phyloP scores from a whole-genome alignment of 2,329 filamentous ascomycete species.

The Stemphylium vesicarium region DNA sequence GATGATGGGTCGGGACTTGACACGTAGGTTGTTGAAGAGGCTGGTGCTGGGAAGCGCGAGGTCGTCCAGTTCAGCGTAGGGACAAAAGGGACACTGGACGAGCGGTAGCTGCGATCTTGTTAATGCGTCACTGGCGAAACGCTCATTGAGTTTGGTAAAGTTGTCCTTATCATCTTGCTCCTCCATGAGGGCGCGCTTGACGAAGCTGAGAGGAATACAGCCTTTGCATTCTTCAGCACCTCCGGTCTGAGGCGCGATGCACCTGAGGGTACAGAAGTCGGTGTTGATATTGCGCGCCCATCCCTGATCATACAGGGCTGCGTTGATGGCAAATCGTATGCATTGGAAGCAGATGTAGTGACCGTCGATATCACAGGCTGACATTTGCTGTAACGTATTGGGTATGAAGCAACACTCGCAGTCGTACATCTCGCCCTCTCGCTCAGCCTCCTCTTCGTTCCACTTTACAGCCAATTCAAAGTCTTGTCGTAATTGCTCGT shows the following conservation, averaged over 20 bases:
- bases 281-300: slow-evolving; percentile 82
- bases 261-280: slow-evolving; percentile 75
- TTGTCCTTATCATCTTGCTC: slow-evolving; percentile 74
- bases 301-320: slow-evolving; percentile 91
- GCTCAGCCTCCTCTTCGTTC: slow-evolving; percentile 58
- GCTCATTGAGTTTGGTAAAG: slow-evolving; percentile 76
- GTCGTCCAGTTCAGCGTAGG: slow-evolving; percentile 84
- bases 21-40: slow-evolving; percentile 32
- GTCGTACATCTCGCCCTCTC: slow-evolving; percentile 62
- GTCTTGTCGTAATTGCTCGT: slow-evolving; percentile 51
- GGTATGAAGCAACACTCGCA: slow-evolving; percentile 81
- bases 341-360: slow-evolving; percentile 84
- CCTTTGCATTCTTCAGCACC: slow-evolving; percentile 66
- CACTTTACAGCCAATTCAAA: slow-evolving; percentile 51
- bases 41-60: slow-evolving; percentile 35
- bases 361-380: slow-evolving; percentile 70
- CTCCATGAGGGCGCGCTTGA: slow-evolving; percentile 74
- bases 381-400: slow-evolving; percentile 74
- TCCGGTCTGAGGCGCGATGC: slow-evolving; percentile 74
- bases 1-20: slow-evolving; percentile 42
- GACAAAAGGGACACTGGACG: slow-evolving; percentile 86
- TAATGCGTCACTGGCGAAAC: slow-evolving; percentile 77
- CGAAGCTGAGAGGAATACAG: slow-evolving; percentile 71
- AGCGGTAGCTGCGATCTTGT: slow-evolving; percentile 76
- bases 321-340: slow-evolving; percentile 79